phyloP scores from a whole-genome alignment of 768 basidiomycete species.

The Multifurca ochricompacta region DNA sequence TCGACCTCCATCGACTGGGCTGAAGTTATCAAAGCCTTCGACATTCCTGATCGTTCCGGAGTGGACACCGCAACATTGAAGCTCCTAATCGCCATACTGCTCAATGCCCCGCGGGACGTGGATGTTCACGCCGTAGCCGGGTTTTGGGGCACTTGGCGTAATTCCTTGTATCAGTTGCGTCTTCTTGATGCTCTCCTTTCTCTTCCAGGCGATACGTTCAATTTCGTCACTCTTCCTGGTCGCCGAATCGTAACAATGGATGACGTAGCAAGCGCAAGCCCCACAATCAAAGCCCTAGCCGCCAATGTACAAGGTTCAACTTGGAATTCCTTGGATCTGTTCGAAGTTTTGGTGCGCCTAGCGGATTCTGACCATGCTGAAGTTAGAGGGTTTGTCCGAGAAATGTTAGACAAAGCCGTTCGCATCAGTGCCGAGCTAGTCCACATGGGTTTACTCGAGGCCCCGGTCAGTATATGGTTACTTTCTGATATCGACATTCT shows the following conservation, averaged over 20 bases:
- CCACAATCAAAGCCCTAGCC: slow-evolving; percentile 87
- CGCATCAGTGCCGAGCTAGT: slow-evolving; percentile 92
- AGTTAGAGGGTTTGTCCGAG: slow-evolving; percentile 68
- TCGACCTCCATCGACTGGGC: slow-evolving; percentile 70
- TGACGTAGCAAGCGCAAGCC: slow-evolving; percentile 76
- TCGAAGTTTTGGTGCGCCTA: slow-evolving; percentile 77
- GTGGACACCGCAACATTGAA: slow-evolving; percentile 88
- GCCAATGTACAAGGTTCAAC: slow-evolving; percentile 86
- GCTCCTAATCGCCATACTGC: slow-evolving; percentile 78
- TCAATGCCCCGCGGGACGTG: slow-evolving; percentile 69
- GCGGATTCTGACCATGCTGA: slow-evolving; percentile 66
- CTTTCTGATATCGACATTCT: slow-evolving; percentile 2
- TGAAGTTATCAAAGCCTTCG: slow-evolving; percentile 76
- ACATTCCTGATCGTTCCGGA: slow-evolving; percentile 73
- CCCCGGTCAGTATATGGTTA: slow-evolving; percentile 53
- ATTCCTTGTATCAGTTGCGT: slow-evolving; percentile 77
- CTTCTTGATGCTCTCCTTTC: slow-evolving; percentile 85
- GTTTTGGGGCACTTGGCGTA: slow-evolving; percentile 82
- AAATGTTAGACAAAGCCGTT: slow-evolving; percentile 90
- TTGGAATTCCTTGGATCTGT: slow-evolving; percentile 91
- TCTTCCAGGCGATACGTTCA: slow-evolving; percentile 85
- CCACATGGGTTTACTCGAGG: slow-evolving; percentile 86
- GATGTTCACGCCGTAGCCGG: slow-evolving; percentile 76
- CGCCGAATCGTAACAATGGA: slow-evolving; percentile 80
- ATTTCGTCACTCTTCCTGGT: slow-evolving; percentile 82